Base-by-base conservation (phyloP, 441 rosid genomes). In the Lepidium campestre region DNA sequence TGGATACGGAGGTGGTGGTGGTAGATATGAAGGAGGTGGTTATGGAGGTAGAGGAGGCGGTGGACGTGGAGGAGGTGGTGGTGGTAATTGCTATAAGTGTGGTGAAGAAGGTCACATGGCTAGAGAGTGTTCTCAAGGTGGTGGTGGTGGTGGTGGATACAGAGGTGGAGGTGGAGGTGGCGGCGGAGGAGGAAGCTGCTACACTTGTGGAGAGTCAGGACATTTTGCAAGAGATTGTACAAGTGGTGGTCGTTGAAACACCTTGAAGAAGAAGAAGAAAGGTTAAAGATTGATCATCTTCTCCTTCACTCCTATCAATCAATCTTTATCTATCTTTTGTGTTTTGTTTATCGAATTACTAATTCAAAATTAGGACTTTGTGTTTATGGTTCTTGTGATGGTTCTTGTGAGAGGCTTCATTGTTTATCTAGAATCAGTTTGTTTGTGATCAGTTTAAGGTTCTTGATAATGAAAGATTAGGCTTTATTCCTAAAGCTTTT, bases 191-290 rank as follows among this genome's bases (percentile, higher is more conserved):
- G 80, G 84, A 2, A 76, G 71, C 75, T 84, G 86, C 65, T 84
- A 74, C 72, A 80, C 62, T 75, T 84, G 86, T 35, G 84, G 86
- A 0, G 86, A 71, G 50, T 65, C 82, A 1, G 88, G 88, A 6
- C 88, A 84, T 60, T 84, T 82, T 14, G 86, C 86, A 0, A 66
- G 86, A 67, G 88, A 84, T 36, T 84, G 88, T 47, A 79, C 83
- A 0, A 74, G 72, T 46, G 63, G 74, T 4, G 73, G 79, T 18
- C 79, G 84, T 34, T 79, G 64, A 67, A 31, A 32, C 41, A 31
- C 41, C 5, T 19, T 29, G 32, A 20, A 29, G 50, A 49, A 50
- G 40, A 68, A 29, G 67, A 6, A 23, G 19, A 64, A 27, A 31
- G 42, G 60, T 59, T 63, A 36, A 17, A 63, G 2, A 18, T 18